Evolutionary conservation across 495 filamentous ascomycete genomes (phyloP).

Genomic region (Trichoderma reesei): DNA sequence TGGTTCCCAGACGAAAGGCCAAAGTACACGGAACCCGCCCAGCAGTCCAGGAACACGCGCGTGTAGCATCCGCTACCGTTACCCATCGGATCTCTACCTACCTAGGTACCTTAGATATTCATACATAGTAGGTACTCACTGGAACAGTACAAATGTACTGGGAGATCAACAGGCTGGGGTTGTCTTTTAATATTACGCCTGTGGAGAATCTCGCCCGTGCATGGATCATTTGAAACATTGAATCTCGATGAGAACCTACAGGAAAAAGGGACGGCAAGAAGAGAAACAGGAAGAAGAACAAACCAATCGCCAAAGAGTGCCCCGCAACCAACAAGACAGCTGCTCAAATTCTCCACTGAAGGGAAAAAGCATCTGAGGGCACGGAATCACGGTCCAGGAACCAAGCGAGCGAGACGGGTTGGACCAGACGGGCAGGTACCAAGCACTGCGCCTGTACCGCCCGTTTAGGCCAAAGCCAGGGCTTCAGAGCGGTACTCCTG

Average conservation of each 20-base stretch:
- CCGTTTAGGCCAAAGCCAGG: background rate
- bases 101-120: too few relatives aligned
- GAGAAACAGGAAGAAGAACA: background rate
- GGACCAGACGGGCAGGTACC: background rate
- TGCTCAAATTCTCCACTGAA: background rate
- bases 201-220: too few relatives aligned
- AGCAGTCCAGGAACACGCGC: too few relatives aligned
- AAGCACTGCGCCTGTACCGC: background rate
- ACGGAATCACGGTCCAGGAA: background rate
- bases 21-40: too few relatives aligned
- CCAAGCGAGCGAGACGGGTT: constrained; percentile 1
- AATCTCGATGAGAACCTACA: too few relatives aligned
- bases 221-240: too few relatives aligned
- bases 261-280: too few relatives aligned
- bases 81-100: too few relatives aligned
- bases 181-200: background rate
- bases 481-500: background rate
- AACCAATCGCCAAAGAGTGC: background rate
- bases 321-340: background rate
- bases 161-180: background rate
- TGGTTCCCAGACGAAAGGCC: too few relatives aligned
- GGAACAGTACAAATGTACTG: background rate
- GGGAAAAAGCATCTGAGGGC: background rate
- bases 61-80: too few relatives aligned
- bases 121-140: too few relatives aligned